phyloP scores from a whole-genome alignment of 108 stramenopile species.

The Epipyxis sp. region DNA sequence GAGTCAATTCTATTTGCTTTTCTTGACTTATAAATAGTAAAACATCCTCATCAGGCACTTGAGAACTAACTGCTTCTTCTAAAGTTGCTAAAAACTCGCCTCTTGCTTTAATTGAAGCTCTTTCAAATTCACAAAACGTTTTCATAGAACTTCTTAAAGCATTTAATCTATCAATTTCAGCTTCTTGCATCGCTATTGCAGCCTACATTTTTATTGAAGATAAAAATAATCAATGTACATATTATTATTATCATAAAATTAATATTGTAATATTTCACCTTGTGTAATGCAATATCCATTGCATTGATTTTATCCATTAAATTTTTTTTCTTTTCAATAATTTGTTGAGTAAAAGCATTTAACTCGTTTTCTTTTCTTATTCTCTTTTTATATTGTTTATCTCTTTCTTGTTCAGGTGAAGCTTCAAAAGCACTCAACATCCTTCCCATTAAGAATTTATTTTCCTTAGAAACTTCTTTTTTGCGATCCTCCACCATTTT shows the following conservation, averaged over 20 bases:
- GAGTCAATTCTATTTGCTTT: neutral
- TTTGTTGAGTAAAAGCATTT: neutral
- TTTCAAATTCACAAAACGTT: neutral
- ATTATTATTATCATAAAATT: too few species aligned
- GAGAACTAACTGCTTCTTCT: neutral
- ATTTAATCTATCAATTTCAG: neutral
- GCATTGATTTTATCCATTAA: neutral
- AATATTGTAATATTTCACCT: too few species aligned
- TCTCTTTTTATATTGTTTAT: neutral
- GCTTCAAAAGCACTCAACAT: constrained; percentile 24
- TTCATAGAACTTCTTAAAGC: neutral
- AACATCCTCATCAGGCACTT: constrained; percentile 11
- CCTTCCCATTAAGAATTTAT: neutral
- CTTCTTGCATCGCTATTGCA: neutral
- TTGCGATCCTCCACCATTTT: neutral
- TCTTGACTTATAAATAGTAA: neutral
- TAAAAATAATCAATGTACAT: neutral
- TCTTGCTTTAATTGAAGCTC: neutral
- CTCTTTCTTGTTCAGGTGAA: neutral
- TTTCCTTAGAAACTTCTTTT: neutral
- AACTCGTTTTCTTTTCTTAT: neutral
- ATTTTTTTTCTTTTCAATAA: neutral
- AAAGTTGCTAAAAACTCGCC: neutral
- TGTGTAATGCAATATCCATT: neutral
- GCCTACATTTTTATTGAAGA: neutral